Conservation (phyloP, 2,329 filamentous ascomycete genomes). For the Fusarium secorum region DNA sequence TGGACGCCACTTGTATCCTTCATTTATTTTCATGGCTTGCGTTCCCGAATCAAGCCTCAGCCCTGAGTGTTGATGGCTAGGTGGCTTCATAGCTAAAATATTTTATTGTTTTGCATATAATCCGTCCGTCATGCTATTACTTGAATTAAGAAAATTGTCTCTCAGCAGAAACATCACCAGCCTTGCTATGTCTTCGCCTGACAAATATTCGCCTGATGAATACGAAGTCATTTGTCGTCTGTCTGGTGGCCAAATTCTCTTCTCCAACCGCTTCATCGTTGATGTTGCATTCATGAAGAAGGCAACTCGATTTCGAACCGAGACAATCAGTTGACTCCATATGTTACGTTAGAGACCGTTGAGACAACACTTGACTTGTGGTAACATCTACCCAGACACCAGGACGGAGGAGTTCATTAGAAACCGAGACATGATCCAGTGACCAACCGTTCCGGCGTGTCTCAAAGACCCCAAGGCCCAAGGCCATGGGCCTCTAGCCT, state of each 20-base stretch:
- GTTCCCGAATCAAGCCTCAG: neutral
- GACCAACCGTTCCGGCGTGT: constrained; percentile 1
- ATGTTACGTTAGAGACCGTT: constrained; percentile 4
- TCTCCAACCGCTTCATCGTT: neutral
- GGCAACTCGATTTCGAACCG: neutral
- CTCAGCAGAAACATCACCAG: constrained; percentile 7
- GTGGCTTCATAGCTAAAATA: neutral
- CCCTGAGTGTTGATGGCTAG: neutral
- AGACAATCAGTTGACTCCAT: constrained; percentile 23
- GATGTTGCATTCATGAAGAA: constrained; percentile 13
- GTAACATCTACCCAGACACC: constrained; percentile 13
- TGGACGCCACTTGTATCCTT: constrained; percentile 25
- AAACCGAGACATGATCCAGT: constrained; percentile 27
- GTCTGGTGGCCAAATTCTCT: neutral
- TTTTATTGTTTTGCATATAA: constrained; percentile 13
- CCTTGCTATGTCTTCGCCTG: constrained; percentile 4
- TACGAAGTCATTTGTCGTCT: constrained; percentile 10
- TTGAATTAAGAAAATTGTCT: neutral
- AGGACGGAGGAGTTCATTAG: constrained; percentile 1
- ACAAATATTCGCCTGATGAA: constrained; percentile 5
- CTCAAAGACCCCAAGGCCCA: neutral
- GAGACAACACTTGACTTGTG: constrained; percentile 22
- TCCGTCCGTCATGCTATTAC: neutral
- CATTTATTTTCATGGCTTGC: constrained; percentile 1
- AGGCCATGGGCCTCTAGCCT: constrained; percentile 4